These are phyloP conservation scores for Malus fusca DNA, from an alignment of 306 rosid genomes.

Conservation along the genomic window DNA sequence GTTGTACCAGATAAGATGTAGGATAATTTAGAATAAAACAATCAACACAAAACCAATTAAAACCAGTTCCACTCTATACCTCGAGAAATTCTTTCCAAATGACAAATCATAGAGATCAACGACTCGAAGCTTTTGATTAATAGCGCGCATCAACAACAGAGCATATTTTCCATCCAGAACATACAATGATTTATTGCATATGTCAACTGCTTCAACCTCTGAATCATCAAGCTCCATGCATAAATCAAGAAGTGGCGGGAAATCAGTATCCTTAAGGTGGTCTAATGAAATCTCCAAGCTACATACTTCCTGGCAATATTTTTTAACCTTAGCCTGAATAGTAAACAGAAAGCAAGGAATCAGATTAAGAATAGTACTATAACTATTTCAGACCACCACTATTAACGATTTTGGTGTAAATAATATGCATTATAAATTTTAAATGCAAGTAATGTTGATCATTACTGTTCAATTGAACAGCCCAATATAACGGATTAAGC, in stretches of 20 bases:
- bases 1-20: neutral
- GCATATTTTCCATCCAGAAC: conserved; percentile 51
- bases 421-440: neutral
- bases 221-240: conserved; percentile 46
- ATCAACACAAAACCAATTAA: conserved; percentile 14
- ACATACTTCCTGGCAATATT: conserved; percentile 37
- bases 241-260: conserved; percentile 57
- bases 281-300: conserved; percentile 53
- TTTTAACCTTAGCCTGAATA: conserved; percentile 54
- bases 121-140: conserved; percentile 64
- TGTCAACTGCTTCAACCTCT: conserved; percentile 67
- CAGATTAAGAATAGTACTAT: conserved; percentile 5
- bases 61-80: conserved; percentile 42
- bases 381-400: neutral
- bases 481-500: neutral
- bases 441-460: neutral
- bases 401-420: neutral
- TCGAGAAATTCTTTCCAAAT: conserved; percentile 56
- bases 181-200: conserved; percentile 45
- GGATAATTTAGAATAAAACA: neutral
- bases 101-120: conserved; percentile 62
- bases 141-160: conserved; percentile 60
- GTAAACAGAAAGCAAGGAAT: neutral
- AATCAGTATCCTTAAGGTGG: conserved; percentile 57
- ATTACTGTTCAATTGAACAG: neutral